These are phyloP conservation scores for Clonostachys solani DNA, from an alignment of 2,329 filamentous ascomycete genomes.

Conservation along the genomic window DNA sequence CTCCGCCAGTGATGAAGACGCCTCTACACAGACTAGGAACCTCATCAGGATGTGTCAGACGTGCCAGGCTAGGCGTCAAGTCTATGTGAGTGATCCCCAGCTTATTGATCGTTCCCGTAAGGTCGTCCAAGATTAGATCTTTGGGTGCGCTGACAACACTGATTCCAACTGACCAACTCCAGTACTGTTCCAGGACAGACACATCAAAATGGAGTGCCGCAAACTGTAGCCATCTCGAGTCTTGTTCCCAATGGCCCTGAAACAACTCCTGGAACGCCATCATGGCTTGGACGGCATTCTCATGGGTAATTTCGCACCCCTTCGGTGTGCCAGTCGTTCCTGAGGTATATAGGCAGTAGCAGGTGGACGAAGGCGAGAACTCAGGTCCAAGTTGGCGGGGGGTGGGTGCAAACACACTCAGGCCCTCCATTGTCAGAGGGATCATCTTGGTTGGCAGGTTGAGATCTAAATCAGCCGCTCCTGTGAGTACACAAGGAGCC, in stretches of 20 bases:
- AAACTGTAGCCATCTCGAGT: constrained; percentile 86
- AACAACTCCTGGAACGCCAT: constrained; percentile 81
- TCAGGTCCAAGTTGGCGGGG: constrained; percentile 1
- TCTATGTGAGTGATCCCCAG: constrained; percentile 86
- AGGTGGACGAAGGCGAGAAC: constrained; percentile 48
- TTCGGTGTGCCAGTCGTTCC: constrained; percentile 85
- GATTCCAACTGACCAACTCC: constrained; percentile 91
- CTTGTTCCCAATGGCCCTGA: constrained; percentile 63
- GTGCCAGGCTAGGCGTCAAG: constrained; percentile 81
- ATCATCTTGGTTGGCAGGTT: constrained; percentile 23
- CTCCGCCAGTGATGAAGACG: constrained; percentile 90
- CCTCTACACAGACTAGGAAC: constrained; percentile 76
- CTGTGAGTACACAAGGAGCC: constrained; percentile 57
- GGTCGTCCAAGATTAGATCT: constrained; percentile 81
- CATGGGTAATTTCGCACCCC: constrained; percentile 83
- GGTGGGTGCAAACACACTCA: constrained; percentile 16
- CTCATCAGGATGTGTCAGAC: constrained; percentile 72
- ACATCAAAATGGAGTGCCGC: constrained; percentile 95
- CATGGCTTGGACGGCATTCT: constrained; percentile 87
- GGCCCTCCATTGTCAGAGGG: constrained; percentile 17
- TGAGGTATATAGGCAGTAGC: constrained; percentile 84
- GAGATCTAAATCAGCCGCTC: constrained; percentile 20
- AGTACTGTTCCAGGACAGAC: constrained; percentile 89
- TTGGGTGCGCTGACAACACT: constrained; percentile 77
- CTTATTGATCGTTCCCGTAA: constrained; percentile 66